Base-by-base conservation (phyloP, 805 yeast species). In the Starmerella sirachaensis region DNA sequence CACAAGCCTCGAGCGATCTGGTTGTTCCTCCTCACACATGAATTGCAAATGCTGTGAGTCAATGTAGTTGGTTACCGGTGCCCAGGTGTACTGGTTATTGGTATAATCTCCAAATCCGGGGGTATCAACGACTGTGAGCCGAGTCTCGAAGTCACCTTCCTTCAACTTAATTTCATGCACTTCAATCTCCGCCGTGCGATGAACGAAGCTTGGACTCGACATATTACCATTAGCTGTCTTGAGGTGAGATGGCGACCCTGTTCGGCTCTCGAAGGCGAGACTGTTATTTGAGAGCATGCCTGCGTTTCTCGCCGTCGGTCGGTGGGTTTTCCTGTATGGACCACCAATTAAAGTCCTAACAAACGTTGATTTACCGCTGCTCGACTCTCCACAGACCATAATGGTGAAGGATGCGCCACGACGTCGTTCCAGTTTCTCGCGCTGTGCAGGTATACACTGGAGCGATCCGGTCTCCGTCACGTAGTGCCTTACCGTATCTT, bases 21-120 rank as follows among this genome's bases (percentile, higher is more conserved):
- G 97, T 62, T 86, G 97, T 55, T 84, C 91, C 56, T 85, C 95
- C 58, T 82, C 94, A 57, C 80, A 80, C 88, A 85, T 79, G 57
- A 63, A 84, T 18, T 79, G 69, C 53, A 78, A 85, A 55, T 83
- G 91, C 63, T 85, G 95, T 56, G 83, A 93, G 59, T 85, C 94
- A 46, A 86, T 74, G 59, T 83, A 86, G 58, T 83, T 93, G 43
- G 80, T 67, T 50, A 84, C 71, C 26, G 94, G 84, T 42, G 76
- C 78, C 93, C 94, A 84, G 31, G 91, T 69, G 56, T 79, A 78
- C 53, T 69, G 70, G 62, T 85, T 86, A 64, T 85, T 79, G 47
- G 84, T 79, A 57, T 78, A 80, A 57, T 83, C 93, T 43, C 95
- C 96, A 57, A 84, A 83, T 1, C 95, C 95, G 7, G 94, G 94